Conservation (phyloP, 805 yeast species). For the Saccharomycopsis sp. region DNA sequence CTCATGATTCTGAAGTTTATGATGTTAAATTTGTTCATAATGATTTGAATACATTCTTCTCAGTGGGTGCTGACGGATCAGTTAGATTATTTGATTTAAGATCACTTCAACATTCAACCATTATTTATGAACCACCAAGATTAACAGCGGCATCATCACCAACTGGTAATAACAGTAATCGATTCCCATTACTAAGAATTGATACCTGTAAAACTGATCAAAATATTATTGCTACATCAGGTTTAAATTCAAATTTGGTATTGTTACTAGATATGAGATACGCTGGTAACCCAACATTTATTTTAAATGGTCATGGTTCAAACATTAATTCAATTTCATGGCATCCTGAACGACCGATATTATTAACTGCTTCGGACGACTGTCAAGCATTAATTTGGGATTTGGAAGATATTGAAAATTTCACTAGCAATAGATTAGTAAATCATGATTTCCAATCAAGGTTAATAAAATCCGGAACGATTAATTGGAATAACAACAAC, state of each 20-base stretch:
- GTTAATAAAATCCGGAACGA: not conserved
- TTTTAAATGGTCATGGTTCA: constrained; percentile 59
- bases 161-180: constrained; percentile 23
- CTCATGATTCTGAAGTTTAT: constrained; percentile 92
- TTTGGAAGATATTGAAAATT: constrained; percentile 25
- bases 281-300: constrained; percentile 76
- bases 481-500: not conserved
- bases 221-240: constrained; percentile 78
- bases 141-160: constrained; percentile 6
- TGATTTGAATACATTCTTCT: constrained; percentile 72
- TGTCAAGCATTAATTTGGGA: constrained; percentile 73
- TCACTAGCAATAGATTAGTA: not conserved
- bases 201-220: constrained; percentile 76
- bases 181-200: constrained; percentile 62
- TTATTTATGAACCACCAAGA: constrained; percentile 72
- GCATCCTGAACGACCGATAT: constrained; percentile 69
- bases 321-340: constrained; percentile 70
- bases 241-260: constrained; percentile 58
- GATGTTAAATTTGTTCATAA: constrained; percentile 82
- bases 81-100: constrained; percentile 88
- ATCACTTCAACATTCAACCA: constrained; percentile 86
- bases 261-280: constrained; percentile 76
- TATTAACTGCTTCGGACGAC: constrained; percentile 64
- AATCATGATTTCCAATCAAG: not conserved
- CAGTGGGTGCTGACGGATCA: constrained; percentile 94